phyloP scores from a whole-genome alignment of 345 rosid species.

The Acer saccharum region DNA sequence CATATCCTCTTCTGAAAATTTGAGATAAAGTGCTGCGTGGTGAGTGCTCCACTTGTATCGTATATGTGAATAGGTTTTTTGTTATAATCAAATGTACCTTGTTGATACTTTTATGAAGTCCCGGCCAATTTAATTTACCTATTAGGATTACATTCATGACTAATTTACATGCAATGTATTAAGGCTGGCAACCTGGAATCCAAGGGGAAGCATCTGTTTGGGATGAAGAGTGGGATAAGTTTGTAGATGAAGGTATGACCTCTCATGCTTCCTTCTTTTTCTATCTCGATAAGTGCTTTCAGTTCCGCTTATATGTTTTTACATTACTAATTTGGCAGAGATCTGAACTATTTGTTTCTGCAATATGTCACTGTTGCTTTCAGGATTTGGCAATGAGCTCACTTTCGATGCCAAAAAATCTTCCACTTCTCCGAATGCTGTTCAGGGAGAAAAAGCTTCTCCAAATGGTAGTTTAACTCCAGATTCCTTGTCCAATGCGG shows the following conservation, averaged over 20 bases:
- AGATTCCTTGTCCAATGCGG: slow-evolving; percentile 51
- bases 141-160: slow-evolving; percentile 3
- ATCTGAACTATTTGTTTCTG: slow-evolving; percentile 20
- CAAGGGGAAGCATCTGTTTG: slow-evolving; percentile 83
- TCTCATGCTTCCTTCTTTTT: slow-evolving; percentile 4
- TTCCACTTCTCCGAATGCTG: slow-evolving; percentile 36
- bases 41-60: not conserved
- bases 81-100: not conserved
- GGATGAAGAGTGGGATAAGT: slow-evolving; percentile 99
- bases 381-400: slow-evolving; percentile 90
- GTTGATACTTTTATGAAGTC: not conserved
- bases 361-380: slow-evolving; percentile 18
- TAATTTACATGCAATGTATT: slow-evolving; percentile 27
- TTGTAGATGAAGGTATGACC: slow-evolving; percentile 86
- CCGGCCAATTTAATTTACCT: slow-evolving; percentile 8
- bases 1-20: not conserved
- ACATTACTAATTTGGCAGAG: slow-evolving; percentile 8
- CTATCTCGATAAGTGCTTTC: slow-evolving; percentile 6
- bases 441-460: slow-evolving; percentile 50
- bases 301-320: slow-evolving; percentile 5
- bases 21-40: not conserved
- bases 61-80: not conserved
- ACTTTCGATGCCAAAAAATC: slow-evolving; percentile 50
- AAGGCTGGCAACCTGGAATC: slow-evolving; percentile 99
- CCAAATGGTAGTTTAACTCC: slow-evolving; percentile 54